These are phyloP conservation scores for Avena sativa DNA, from an alignment of 176 grass and related monocot genomes.

Conservation along the genomic window DNA sequence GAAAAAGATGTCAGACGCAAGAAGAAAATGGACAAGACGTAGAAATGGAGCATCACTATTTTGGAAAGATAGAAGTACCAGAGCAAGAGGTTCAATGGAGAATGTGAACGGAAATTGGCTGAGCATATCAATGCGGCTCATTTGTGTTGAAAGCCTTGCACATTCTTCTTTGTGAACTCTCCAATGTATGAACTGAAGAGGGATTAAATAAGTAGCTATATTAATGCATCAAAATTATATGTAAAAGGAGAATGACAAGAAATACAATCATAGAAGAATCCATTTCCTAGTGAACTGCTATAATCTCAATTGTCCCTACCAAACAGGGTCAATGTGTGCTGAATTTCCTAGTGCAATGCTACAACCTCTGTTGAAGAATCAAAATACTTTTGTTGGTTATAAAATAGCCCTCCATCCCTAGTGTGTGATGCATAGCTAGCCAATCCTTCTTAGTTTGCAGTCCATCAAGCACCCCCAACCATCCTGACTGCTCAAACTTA, in stretches of 20 bases:
- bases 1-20: background rate
- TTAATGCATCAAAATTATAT: conserved; percentile 20
- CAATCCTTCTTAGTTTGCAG: background rate
- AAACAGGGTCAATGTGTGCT: background rate
- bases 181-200: conserved; percentile 80
- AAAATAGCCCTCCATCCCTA: background rate
- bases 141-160: conserved; percentile 76
- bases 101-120: conserved; percentile 87
- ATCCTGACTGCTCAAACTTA: background rate
- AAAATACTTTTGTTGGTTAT: background rate
- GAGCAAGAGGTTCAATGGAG: conserved; percentile 42
- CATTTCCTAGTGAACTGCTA: background rate
- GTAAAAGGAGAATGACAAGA: conserved; percentile 15
- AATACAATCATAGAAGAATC: background rate
- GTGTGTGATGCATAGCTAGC: background rate
- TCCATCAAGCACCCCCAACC: background rate
- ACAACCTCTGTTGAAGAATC: background rate
- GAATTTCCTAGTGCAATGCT: background rate
- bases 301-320: background rate
- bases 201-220: conserved; percentile 18
- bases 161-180: conserved; percentile 87
- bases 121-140: conserved; percentile 54
- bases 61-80: conserved; percentile 41
- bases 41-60: background rate
- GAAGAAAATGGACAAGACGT: background rate